Base-by-base conservation (phyloP, 2,329 filamentous ascomycete genomes). In the Fusarium sp. region DNA sequence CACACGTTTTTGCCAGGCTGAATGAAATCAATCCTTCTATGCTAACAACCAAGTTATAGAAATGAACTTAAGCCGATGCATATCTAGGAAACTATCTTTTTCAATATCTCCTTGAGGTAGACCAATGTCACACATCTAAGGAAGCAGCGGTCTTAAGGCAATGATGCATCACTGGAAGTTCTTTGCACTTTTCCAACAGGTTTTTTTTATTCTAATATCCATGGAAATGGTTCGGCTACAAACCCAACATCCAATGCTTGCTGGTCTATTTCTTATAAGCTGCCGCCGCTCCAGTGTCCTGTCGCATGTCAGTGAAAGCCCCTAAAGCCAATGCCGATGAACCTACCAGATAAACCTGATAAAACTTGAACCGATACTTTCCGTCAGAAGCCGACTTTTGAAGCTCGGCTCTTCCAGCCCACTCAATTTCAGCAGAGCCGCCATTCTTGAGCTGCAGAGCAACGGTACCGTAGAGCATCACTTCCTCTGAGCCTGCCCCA, bases 171-270 rank as follows among this genome's bases (percentile, higher is more conserved):
- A 31, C 28, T 4, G 10, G 28, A 31, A 31, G 26, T 31, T 11
- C 11, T 10, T 13, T 31, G 28, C 28, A 31, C 5, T 2, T 31
- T 31, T 31, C 28, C 10, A 31, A 11, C 11, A 5, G 24, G 13
- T 9, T 31, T 13, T 6, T 36, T 3, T 17, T 26, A 0, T 15
- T 11, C 8, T 11, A 7, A 24, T 5, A 5, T 11, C 6, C 44
- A 21, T 11, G 5, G 7, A n/a, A 21, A 21, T 33, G 4, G 13
- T 19, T 7, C 9, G 22, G 10, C 5, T 22, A 11, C 11, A 19
- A 22, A 40, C 4, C 19, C 13, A 40, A 4, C 19, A 4, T 22
- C n/a, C 7, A 24, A 24, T 84, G 1, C 91, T 91, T 76, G 82
- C 57, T 82, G 87, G 0, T 6, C 14, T 40, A 67, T 19, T 69